Evolutionary conservation across 257 asterid species (phyloP), one percentile per base, ranked within the genome.

Genomic region (Ligustrum vulgare): DNA sequence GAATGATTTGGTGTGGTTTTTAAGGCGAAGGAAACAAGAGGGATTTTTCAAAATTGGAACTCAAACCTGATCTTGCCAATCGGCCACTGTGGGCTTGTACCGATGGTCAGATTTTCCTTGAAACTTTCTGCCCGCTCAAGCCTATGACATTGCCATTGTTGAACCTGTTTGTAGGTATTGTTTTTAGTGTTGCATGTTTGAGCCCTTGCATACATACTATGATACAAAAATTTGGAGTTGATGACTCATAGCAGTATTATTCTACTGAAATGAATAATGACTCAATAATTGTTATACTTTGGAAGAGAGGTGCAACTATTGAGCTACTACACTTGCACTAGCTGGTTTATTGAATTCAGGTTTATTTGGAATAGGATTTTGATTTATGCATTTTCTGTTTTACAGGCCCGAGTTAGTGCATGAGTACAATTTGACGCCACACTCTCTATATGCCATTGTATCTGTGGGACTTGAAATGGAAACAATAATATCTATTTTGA

Each of bases 401-500:
- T 72, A 75, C 83, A 95, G 98, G 90, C 99, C 99, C 16, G 98
- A 95, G 83, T 93, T 97, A 9, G 91, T 95, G 97, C 98, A 93
- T 43, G 97, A 95, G 89, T 91, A 95, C 88, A 95, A 90, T 85
- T 87, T 95, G 89, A 93, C 99, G 5, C 97, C 98, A 2, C 99
- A 95, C 84, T 95, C 99, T 4, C 79, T 95, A 66, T 95, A 95
- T 51, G 97, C 97, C 11, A 96, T 98, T 5, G 96, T 91, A 65
- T 95, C 99, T 1, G 97, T 95, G 79, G 99, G 99, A 56, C 98
- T 93, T 78, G 99, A 95, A 83, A 93, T 98, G 20, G 96, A 91
- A 82, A 95, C 97, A 69, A 87, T 95, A 65, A 81, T 95, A 70
- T 86, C 97, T 69, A 97, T 93, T 73, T 71, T 95, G 75, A 93